Conservation (phyloP, 1,284 basidiomycete genomes). For the Cryptococcus wingfieldii region DNA sequence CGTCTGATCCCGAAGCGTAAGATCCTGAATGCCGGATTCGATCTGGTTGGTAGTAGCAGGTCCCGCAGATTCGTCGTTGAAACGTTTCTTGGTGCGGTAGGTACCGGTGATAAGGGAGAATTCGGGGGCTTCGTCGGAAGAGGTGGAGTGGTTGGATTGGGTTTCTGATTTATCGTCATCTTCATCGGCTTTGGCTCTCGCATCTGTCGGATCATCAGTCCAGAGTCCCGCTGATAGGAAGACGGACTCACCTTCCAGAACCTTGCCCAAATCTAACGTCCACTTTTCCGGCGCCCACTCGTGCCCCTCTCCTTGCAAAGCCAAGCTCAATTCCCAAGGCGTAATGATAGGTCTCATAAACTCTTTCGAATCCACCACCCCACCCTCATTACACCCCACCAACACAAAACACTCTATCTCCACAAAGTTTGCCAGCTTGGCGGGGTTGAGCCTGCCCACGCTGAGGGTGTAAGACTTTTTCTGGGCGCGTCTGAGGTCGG, state of each 20-base stretch:
- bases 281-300: conserved; percentile 59
- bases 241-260: conserved; percentile 27
- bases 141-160: neutral
- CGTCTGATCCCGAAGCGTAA: conserved; percentile 64
- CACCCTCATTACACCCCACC: conserved; percentile 92
- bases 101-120: conserved; percentile 86
- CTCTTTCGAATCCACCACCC: conserved; percentile 82
- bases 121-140: conserved; percentile 59
- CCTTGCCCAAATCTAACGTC: conserved; percentile 54
- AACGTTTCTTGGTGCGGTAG: conserved; percentile 60
- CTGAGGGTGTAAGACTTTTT: conserved; percentile 94
- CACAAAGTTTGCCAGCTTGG: conserved; percentile 92
- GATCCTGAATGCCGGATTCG: conserved; percentile 21
- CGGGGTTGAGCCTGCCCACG: conserved; percentile 91
- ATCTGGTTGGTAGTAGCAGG: conserved; percentile 3
- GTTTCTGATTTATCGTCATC: neutral
- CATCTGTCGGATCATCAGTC: neutral
- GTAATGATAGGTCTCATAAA: conserved; percentile 89
- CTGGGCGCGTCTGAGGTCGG: conserved; percentile 59
- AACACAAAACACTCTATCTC: conserved; percentile 96
- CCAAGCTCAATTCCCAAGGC: conserved; percentile 85
- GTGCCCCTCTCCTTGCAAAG: conserved; percentile 70
- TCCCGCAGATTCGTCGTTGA: conserved; percentile 4
- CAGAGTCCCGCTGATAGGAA: conserved; percentile 7
- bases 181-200: conserved; percentile 8